phyloP scores from a whole-genome alignment of 768 basidiomycete genomes.

The Nevesoporus exiguus region DNA sequence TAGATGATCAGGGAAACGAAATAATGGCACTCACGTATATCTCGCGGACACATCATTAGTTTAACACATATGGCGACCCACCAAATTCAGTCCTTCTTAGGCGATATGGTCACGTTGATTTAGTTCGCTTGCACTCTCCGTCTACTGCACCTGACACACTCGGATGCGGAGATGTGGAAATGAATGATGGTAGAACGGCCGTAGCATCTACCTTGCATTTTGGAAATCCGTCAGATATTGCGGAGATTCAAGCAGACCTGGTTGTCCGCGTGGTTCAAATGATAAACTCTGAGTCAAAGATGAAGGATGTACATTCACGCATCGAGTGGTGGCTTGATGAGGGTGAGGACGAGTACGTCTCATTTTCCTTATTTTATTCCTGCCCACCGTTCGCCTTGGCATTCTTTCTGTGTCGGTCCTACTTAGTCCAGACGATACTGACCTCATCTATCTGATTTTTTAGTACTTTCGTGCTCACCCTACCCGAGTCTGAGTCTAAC shows the following conservation, averaged over 20 bases:
- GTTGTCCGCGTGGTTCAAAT: slow-evolving; percentile 43
- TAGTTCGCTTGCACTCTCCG: slow-evolving; percentile 49
- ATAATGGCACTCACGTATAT: background rate
- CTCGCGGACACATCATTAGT: slow-evolving; percentile 42
- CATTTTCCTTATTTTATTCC: background rate
- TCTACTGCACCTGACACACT: background rate
- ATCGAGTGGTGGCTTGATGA: slow-evolving; percentile 95
- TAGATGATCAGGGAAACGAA: background rate
- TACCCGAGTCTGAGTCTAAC: slow-evolving; percentile 43
- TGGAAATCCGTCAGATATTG: slow-evolving; percentile 80
- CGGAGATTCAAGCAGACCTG: slow-evolving; percentile 72
- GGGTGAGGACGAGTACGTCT: slow-evolving; percentile 81
- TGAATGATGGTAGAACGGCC: slow-evolving; percentile 16
- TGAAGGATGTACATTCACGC: slow-evolving; percentile 31
- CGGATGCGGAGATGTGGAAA: slow-evolving; percentile 11
- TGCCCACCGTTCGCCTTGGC: background rate
- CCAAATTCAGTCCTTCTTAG: slow-evolving; percentile 94
- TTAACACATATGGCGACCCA: slow-evolving; percentile 93
- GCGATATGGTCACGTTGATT: slow-evolving; percentile 90
- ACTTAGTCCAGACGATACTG: background rate
- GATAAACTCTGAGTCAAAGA: slow-evolving; percentile 11
- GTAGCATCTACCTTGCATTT: slow-evolving; percentile 9
- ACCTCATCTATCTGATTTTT: background rate
- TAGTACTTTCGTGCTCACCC: slow-evolving; percentile 10
- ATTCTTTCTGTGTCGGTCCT: background rate